Conservation (phyloP, 2,329 filamentous ascomycete genomes). For the Microsporum audouinii region DNA sequence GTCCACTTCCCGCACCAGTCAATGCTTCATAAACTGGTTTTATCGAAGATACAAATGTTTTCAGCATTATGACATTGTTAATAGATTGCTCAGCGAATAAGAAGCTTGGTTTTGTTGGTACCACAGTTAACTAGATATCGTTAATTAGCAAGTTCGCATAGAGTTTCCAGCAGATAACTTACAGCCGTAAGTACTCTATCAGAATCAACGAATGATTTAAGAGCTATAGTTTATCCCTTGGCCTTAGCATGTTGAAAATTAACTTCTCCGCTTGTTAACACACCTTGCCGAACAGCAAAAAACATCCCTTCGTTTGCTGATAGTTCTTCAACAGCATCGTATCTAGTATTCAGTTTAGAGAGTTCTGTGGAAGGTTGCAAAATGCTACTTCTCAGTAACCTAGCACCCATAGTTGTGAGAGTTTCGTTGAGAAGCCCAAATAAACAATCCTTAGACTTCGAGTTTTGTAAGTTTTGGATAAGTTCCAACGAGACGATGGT, state of each 20-base stretch:
- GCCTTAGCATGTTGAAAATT: background rate
- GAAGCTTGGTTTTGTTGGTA: conserved; percentile 55
- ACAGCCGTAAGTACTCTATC: conserved; percentile 71
- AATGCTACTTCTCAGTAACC: conserved; percentile 73
- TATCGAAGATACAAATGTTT: conserved; percentile 63
- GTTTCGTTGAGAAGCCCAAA: conserved; percentile 81
- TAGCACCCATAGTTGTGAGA: conserved; percentile 73
- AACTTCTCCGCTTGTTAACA: conserved; percentile 9
- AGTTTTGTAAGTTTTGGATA: conserved; percentile 70
- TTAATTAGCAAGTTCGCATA: background rate
- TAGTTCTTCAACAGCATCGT: conserved; percentile 74
- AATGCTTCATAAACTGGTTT: conserved; percentile 58
- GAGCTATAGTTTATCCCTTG: conserved; percentile 35
- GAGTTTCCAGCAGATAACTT: conserved; percentile 15
- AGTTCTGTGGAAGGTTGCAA: conserved; percentile 73
- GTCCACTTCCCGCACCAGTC: conserved; percentile 48
- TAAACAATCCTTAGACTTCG: conserved; percentile 69
- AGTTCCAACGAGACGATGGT: conserved; percentile 81
- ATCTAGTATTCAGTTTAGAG: conserved; percentile 57
- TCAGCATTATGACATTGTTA: conserved; percentile 77
- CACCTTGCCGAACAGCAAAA: conserved; percentile 58
- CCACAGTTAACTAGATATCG: conserved; percentile 55
- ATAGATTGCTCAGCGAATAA: conserved; percentile 66
- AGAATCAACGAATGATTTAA: conserved; percentile 65
- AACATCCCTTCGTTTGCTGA: conserved; percentile 77